Evolutionary conservation across 2,329 filamentous ascomycete genomes (phyloP), one percentile per base, ranked within the genome.

Genomic region (Trichoderma aggressivum): DNA sequence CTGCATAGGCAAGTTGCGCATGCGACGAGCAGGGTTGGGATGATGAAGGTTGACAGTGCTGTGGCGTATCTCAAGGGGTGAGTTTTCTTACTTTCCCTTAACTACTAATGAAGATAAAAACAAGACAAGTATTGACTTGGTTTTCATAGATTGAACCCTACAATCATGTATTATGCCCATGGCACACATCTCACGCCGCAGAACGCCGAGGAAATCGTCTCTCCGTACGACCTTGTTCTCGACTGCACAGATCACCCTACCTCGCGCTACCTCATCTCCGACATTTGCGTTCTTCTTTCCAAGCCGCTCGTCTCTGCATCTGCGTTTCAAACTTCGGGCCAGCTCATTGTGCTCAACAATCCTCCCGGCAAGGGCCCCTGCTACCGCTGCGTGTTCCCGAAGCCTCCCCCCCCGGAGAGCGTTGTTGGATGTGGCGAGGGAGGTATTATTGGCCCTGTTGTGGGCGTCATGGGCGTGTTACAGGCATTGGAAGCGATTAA

Each of bases 211-310:
- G 80, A 84, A 0, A 89, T 94, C 53, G 88, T 97, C 70, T 81
- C 84, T 0, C 76, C 84, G 5, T 98, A 97, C 78, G 93, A 97
- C 76, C 75, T 98, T 1, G 89, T 98, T 2, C 89, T 99, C 14
- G 96, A 99, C 80, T 99, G 96, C 80, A 98, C 95, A 11, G 96
- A 99, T 81, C 94, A 95, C 74, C 95, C 96, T 0, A 91, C 93
- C 1, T 93, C 94, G 0, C 92, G 96, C 56, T 98, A 99, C 79
- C 87, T 98, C 59, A 93, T 98, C 74, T 97, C 94, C 0, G 96
- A 99, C 78, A 88, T 92, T 18, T 97, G 94, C 75, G 92, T 98
- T 11, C 84, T 97, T 5, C 85, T 94, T 0, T 83, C 86, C 3
- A 96, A 94, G 77, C 90, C 93, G 0, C 87, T 99, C 18, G 89